Conservation (phyloP, 306 rosid genomes). For the Casuarina glauca region DNA sequence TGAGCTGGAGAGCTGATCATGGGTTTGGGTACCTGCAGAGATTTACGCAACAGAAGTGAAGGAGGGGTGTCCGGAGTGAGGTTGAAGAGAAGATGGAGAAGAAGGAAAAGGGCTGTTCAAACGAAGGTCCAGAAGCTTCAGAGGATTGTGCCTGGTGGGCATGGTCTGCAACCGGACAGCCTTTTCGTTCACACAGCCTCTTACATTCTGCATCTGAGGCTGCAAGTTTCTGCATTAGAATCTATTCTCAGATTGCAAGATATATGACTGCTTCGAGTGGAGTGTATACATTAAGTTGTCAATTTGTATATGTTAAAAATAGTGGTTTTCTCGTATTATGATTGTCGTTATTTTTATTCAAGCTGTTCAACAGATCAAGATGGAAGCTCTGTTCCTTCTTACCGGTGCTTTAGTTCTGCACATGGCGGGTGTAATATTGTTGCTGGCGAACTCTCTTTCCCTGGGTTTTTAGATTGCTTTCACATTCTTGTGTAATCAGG, state of each 20-base stretch:
- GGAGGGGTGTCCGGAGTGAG: neutral
- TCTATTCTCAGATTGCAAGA: neutral
- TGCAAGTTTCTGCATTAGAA: neutral
- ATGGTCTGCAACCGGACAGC: neutral
- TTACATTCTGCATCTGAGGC: neutral
- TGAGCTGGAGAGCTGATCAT: neutral
- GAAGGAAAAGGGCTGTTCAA: neutral
- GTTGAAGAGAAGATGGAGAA: neutral
- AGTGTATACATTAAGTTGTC: no score
- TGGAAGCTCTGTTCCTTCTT: no score
- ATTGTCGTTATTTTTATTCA: no score
- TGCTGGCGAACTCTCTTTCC: no score
- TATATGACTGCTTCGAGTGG: neutral
- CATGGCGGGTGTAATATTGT: no score
- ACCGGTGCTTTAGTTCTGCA: no score
- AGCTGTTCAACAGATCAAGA: no score
- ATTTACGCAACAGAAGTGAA: neutral
- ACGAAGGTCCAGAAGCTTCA: neutral
- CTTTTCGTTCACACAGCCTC: neutral
- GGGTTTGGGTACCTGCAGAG: neutral
- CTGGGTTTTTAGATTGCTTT: no score
- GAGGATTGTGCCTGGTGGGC: neutral
- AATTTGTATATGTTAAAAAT: no score
- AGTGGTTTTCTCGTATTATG: no score
- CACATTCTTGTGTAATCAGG: no score